Conservation (phyloP, 345 rosid genomes). For the Mangifera indica region DNA sequence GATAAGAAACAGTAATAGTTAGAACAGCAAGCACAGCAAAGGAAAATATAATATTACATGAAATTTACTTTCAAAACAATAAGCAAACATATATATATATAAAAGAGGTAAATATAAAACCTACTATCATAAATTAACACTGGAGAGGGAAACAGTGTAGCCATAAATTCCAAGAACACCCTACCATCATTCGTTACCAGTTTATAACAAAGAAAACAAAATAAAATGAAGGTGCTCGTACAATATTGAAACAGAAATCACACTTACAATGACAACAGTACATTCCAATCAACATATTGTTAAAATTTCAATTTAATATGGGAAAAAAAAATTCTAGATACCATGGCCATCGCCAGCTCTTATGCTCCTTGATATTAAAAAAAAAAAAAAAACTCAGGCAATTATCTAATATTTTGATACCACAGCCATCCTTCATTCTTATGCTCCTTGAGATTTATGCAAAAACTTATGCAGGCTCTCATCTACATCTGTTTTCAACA, state of each 20-base stretch:
- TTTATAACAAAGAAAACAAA: neutral
- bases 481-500: neutral
- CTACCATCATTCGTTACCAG: neutral
- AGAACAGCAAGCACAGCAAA: constrained; percentile 12
- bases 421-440: neutral
- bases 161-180: neutral
- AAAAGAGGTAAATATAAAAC: neutral
- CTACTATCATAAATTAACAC: too few species aligned
- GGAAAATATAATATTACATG: constrained; percentile 11
- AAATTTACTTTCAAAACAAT: constrained; percentile 6
- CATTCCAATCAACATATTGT: neutral
- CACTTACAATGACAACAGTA: neutral
- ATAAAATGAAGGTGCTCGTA: neutral
- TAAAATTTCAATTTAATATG: too few species aligned
- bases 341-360: too few species aligned
- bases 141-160: neutral
- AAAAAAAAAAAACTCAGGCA: too few species aligned
- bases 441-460: neutral
- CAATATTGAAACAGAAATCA: neutral
- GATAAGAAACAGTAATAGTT: constrained; percentile 21
- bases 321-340: too few species aligned
- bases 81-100: neutral
- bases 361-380: neutral
- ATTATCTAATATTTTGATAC: neutral
- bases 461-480: neutral